These are phyloP conservation scores for Mycena epipterygia DNA, from an alignment of 768 basidiomycete species.

Conservation along the genomic window DNA sequence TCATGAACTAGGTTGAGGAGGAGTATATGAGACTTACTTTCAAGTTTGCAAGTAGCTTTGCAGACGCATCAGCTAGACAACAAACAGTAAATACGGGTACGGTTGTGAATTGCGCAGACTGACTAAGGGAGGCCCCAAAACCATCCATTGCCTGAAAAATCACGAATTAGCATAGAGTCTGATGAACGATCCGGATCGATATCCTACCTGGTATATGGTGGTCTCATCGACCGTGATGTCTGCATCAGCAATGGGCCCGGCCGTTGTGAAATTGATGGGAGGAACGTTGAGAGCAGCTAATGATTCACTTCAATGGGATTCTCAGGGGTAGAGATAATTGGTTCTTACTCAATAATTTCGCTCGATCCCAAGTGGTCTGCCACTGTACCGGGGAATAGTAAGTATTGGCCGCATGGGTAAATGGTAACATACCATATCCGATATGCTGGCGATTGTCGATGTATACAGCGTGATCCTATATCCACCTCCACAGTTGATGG, in stretches of 20 bases:
- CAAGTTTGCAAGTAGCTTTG: constrained; percentile 55
- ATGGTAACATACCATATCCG: neutral
- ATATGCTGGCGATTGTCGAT: neutral
- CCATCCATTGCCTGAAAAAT: constrained; percentile 51
- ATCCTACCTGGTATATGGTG: constrained; percentile 49
- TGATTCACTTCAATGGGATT: neutral
- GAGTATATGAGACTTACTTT: constrained; percentile 53
- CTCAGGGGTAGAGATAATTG: neutral
- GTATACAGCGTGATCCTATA: constrained; percentile 6
- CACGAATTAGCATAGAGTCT: neutral
- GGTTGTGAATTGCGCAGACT: neutral
- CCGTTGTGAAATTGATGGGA: constrained; percentile 44
- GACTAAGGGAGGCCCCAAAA: constrained; percentile 62
- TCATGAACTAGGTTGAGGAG: neutral
- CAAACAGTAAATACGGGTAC: constrained; percentile 17
- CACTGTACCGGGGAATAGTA: neutral
- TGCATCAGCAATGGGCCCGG: constrained; percentile 55
- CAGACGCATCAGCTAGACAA: constrained; percentile 62
- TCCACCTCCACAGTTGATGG: neutral
- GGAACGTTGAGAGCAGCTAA: neutral
- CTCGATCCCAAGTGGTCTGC: constrained; percentile 23
- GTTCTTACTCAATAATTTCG: neutral
- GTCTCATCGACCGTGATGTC: constrained; percentile 60
- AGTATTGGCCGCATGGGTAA: neutral
- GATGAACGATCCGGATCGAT: neutral